phyloP scores from a whole-genome alignment of 116 monocot species.

The Posidonia oceanica region DNA sequence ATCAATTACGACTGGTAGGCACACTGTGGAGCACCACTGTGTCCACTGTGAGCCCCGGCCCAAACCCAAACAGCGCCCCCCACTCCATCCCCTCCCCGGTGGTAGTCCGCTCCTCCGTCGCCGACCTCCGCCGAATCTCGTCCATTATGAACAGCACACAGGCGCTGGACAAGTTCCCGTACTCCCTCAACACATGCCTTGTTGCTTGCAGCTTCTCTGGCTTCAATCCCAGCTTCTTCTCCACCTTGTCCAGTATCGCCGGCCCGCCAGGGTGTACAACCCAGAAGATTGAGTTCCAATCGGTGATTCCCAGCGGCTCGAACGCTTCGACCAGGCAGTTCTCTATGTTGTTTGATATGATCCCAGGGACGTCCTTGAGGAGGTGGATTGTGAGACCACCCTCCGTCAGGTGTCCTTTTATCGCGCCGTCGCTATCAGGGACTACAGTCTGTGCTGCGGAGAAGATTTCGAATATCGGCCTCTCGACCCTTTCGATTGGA shows the following conservation, averaged over 20 bases:
- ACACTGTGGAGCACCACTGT: too few species aligned
- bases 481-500: too few species aligned
- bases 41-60: too few species aligned
- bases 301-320: slow-evolving; percentile 9
- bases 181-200: slow-evolving; percentile 16
- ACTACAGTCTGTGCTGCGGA: too few species aligned
- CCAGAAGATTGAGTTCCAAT: slow-evolving; percentile 25
- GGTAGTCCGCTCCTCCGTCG: not conserved
- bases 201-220: slow-evolving; percentile 13
- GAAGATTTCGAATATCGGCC: too few species aligned
- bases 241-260: slow-evolving; percentile 17
- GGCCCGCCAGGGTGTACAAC: slow-evolving; percentile 17
- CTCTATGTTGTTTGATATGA: slow-evolving; percentile 19
- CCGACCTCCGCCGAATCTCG: slow-evolving; percentile 15
- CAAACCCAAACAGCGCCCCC: too few species aligned
- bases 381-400: too few species aligned
- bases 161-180: slow-evolving; percentile 21
- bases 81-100: too few species aligned
- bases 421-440: too few species aligned
- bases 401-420: too few species aligned
- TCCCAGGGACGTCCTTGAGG: not conserved
- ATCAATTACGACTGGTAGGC: too few species aligned
- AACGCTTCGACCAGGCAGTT: slow-evolving; percentile 10
- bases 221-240: slow-evolving; percentile 12
- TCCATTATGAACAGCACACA: slow-evolving; percentile 23